These are phyloP conservation scores for Cryptococcus sp. DNA, from an alignment of 1,284 basidiomycete genomes.

Conservation along the genomic window DNA sequence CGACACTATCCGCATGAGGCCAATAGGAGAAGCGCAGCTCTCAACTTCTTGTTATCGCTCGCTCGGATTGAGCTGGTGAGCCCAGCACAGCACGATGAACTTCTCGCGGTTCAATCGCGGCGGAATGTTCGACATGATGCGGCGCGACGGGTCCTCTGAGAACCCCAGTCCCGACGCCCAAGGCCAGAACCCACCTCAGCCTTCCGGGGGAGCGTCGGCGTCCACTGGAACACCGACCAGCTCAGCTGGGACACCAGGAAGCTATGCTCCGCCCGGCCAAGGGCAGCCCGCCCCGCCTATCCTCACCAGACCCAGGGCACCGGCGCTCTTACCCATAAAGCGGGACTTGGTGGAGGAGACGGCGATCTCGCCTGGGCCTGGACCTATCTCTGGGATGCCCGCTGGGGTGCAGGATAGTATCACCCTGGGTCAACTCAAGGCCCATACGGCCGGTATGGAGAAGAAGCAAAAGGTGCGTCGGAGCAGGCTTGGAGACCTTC, in stretches of 20 bases:
- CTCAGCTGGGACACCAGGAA: not conserved
- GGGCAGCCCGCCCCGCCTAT: constrained; percentile 13
- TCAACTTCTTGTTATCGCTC: no score
- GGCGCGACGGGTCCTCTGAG: constrained; percentile 2
- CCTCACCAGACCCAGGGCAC: constrained; percentile 29
- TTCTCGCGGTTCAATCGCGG: constrained; percentile 16
- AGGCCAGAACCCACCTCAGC: not conserved
- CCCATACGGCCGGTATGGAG: constrained; percentile 26
- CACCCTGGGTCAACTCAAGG: constrained; percentile 40
- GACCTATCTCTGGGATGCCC: no score
- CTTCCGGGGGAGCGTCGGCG: not conserved
- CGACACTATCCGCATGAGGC: no score
- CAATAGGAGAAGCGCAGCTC: no score
- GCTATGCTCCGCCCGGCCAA: not conserved
- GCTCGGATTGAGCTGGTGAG: no score
- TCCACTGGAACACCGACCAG: constrained; percentile 1
- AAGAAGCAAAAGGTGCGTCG: constrained; percentile 35
- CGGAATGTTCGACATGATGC: constrained; percentile 24
- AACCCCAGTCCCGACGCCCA: not conserved
- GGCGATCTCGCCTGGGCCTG: no score
- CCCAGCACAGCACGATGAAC: constrained; percentile 12
- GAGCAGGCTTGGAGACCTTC: no score
- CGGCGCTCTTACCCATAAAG: constrained; percentile 17
- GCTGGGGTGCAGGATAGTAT: constrained; percentile 28
- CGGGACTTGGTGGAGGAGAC: constrained; percentile 11